Evolutionary conservation across 2,329 filamentous ascomycete genomes (phyloP).

Genomic region (Aureobasidium sp.): DNA sequence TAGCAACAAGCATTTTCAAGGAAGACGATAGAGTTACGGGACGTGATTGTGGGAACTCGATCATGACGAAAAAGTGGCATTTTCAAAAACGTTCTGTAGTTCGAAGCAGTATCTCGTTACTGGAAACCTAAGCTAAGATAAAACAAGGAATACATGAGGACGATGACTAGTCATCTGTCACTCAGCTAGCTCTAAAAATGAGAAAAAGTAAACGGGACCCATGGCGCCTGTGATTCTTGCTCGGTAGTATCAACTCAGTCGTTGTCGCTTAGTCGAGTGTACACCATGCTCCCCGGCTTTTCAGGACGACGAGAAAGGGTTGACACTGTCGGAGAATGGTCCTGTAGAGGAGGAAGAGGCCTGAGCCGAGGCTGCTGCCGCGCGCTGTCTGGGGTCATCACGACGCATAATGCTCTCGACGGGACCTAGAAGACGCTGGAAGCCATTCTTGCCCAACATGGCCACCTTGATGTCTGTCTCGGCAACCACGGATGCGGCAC

Average conservation of each 20-base stretch:
- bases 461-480: slow-evolving; percentile 87
- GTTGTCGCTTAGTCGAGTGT: neutral
- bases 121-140: neutral
- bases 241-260: neutral
- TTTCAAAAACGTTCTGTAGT: neutral
- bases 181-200: neutral
- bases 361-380: neutral
- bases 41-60: neutral
- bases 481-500: slow-evolving; percentile 80
- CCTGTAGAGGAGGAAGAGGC: neutral
- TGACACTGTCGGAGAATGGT: neutral
- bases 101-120: slow-evolving; percentile 6
- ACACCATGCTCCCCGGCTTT: slow-evolving; percentile 2
- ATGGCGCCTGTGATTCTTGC: neutral
- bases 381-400: slow-evolving; percentile 46
- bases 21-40: neutral
- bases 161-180: neutral
- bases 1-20: slow-evolving; percentile 2
- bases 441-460: slow-evolving; percentile 84
- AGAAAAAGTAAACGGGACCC: neutral
- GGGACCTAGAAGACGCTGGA: slow-evolving; percentile 84
- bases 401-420: slow-evolving; percentile 93
- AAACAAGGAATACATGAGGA: slow-evolving; percentile 1
- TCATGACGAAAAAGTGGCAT: neutral
- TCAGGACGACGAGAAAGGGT: slow-evolving; percentile 9